phyloP scores from a whole-genome alignment of 2,329 filamentous ascomycete species.

The Tolypocladium tropicale region DNA sequence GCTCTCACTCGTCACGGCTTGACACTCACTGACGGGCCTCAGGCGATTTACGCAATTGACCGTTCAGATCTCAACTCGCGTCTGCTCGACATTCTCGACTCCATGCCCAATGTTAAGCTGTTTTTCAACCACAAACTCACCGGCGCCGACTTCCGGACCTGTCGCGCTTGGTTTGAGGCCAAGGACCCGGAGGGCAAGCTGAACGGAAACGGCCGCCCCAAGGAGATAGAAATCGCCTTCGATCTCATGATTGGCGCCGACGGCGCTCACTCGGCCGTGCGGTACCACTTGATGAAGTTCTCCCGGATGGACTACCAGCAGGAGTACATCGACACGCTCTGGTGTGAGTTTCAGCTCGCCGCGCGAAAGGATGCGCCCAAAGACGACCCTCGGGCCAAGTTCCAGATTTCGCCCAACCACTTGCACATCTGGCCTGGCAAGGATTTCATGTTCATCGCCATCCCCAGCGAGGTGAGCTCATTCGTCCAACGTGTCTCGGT shows the following conservation, averaged over 20 bases:
- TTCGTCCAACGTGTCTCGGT: neutral
- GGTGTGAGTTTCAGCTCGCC: constrained; percentile 88
- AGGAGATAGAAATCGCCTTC: constrained; percentile 75
- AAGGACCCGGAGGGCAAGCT: constrained; percentile 24
- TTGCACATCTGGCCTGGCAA: constrained; percentile 95
- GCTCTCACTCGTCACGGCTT: neutral
- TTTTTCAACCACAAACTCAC: constrained; percentile 92
- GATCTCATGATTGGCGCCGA: constrained; percentile 93
- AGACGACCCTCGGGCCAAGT: constrained; percentile 34
- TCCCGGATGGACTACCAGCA: constrained; percentile 84
- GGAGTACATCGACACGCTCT: constrained; percentile 90
- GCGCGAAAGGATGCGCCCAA: constrained; percentile 26
- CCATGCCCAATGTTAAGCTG: constrained; percentile 79
- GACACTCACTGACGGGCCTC: neutral
- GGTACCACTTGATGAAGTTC: constrained; percentile 95
- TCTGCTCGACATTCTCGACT: constrained; percentile 73
- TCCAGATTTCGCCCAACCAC: constrained; percentile 81
- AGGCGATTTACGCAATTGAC: constrained; percentile 83
- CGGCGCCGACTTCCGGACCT: constrained; percentile 70
- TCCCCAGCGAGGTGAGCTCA: constrained; percentile 55
- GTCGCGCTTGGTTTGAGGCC: constrained; percentile 80
- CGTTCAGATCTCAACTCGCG: constrained; percentile 72
- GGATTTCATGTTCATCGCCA: constrained; percentile 97
- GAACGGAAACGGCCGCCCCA: constrained; percentile 33
- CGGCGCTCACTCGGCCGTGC: constrained; percentile 82